Conservation (phyloP, 768 basidiomycete genomes). For the Collybia sp. region DNA sequence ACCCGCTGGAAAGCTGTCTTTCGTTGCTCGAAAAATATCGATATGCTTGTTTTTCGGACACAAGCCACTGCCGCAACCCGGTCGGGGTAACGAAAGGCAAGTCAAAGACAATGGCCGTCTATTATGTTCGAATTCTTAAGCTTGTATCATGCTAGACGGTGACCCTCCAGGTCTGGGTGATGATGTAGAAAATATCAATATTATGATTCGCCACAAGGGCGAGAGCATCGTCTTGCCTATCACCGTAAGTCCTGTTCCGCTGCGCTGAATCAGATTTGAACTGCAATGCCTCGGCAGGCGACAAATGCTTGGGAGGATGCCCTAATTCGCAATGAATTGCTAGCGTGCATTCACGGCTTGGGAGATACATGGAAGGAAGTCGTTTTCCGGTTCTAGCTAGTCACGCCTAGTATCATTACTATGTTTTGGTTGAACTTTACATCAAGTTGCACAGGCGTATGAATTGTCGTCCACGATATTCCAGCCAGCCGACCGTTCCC, state of each 20-base stretch:
- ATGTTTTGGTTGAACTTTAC: no score
- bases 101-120: no score
- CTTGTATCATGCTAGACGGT: not conserved
- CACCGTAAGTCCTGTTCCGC: conserved; percentile 12
- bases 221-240: conserved; percentile 18
- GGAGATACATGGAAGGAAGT: conserved; percentile 9
- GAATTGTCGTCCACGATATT: no score
- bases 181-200: conserved; percentile 10
- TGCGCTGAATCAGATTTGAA: conserved; percentile 7
- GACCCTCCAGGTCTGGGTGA: conserved; percentile 3
- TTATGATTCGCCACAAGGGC: conserved; percentile 10
- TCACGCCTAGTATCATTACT: no score
- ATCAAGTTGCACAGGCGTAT: no score
- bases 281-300: conserved; percentile 3
- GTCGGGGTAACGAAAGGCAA: no score
- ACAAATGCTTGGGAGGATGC: conserved; percentile 8
- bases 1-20: conserved; percentile 56
- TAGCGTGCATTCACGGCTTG: conserved; percentile 9
- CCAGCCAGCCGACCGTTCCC: no score
- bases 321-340: conserved; percentile 3
- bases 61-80: conserved; percentile 28
- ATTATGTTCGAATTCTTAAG: no score
- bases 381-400: conserved; percentile 2
- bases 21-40: conserved; percentile 60
- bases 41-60: conserved; percentile 67